These are phyloP conservation scores for Alternaria angustiovoidea DNA, from an alignment of 2,329 filamentous ascomycete species.

Conservation along the genomic window DNA sequence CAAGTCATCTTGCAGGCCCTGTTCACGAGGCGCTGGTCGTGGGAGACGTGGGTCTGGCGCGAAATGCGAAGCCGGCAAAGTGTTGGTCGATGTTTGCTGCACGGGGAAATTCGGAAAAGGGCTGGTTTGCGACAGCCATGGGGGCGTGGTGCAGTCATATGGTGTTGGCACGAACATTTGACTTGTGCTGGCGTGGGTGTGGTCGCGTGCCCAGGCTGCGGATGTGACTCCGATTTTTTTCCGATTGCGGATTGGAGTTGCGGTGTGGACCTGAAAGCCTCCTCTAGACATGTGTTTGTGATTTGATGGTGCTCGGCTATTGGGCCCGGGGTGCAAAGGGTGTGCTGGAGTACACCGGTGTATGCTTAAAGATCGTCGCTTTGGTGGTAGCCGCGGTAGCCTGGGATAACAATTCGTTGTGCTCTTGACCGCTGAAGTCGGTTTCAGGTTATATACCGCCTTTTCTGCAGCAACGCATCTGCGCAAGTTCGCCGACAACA, in stretches of 20 bases:
- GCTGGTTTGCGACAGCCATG: slow-evolving; percentile 5
- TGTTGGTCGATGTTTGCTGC: slow-evolving; percentile 8
- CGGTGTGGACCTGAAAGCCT: slow-evolving; percentile 5
- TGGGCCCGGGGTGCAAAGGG: background rate
- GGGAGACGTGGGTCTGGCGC: slow-evolving; percentile 17
- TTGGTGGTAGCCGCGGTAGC: background rate
- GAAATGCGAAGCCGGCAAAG: slow-evolving; percentile 5
- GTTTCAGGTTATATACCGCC: slow-evolving; percentile 6
- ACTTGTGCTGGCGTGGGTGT: slow-evolving; percentile 2
- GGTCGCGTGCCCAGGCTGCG: slow-evolving; percentile 1
- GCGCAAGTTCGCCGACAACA: slow-evolving; percentile 3
- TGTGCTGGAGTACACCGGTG: background rate
- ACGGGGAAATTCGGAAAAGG: slow-evolving; percentile 5
- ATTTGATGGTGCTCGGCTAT: background rate
- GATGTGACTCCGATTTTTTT: slow-evolving; percentile 2
- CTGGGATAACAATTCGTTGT: background rate
- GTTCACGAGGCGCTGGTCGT: slow-evolving; percentile 21
- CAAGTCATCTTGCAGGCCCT: slow-evolving; percentile 21
- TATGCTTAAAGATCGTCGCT: background rate
- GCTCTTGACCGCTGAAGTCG: slow-evolving; percentile 2
- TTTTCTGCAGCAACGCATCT: slow-evolving; percentile 3
- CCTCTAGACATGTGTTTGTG: slow-evolving; percentile 3
- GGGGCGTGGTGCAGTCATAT: slow-evolving; percentile 8
- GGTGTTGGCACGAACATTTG: slow-evolving; percentile 13
- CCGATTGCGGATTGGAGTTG: background rate